Percentiles rank a stretch among this genome's conserved stretches.
phyloP scores from a whole-genome alignment of 139 green algal species.

The Pseudopediastrum boryanum region DNA sequence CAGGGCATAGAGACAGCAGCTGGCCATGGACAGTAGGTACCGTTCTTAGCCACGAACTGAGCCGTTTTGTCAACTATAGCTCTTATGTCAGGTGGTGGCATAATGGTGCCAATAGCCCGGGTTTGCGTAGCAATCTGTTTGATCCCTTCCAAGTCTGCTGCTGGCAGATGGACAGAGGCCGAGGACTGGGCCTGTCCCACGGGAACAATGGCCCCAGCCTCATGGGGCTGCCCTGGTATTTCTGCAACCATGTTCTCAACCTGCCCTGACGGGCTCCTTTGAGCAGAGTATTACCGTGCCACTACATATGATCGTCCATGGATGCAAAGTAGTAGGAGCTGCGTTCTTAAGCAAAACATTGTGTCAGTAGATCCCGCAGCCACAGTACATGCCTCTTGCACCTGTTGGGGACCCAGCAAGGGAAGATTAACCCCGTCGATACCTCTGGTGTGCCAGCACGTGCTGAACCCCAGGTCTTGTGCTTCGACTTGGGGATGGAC shows the following conservation, averaged over 20 bases:
- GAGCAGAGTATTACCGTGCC: no score
- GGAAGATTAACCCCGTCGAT: no score
- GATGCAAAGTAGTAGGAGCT: no score
- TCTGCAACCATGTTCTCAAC: constrained; percentile 44
- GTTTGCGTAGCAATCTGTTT: constrained; percentile 89
- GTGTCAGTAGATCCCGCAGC: no score
- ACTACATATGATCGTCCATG: no score
- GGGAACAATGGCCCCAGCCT: constrained; percentile 65
- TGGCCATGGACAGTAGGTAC: constrained; percentile 41
- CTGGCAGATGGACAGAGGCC: constrained; percentile 9
- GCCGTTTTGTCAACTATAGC: constrained; percentile 99
- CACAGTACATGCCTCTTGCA: no score
- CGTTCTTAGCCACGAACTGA: constrained; percentile 96
- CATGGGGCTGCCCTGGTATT: constrained; percentile 11
- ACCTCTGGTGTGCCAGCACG: no score
- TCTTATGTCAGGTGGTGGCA: constrained; percentile 93
- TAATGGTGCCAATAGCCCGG: constrained; percentile 89
- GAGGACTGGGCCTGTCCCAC: constrained; percentile 62
- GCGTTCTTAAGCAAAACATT: no score
- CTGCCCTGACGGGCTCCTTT: no score
- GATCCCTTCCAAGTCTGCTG: constrained; percentile 52
- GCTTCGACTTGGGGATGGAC: no score
- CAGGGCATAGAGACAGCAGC: neutral
- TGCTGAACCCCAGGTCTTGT: no score
- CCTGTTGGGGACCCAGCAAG: no score